Evolutionary conservation across 495 filamentous ascomycete genomes (phyloP), one percentile per base, ranked within the genome.

Genomic region (Penicillium ucsense): DNA sequence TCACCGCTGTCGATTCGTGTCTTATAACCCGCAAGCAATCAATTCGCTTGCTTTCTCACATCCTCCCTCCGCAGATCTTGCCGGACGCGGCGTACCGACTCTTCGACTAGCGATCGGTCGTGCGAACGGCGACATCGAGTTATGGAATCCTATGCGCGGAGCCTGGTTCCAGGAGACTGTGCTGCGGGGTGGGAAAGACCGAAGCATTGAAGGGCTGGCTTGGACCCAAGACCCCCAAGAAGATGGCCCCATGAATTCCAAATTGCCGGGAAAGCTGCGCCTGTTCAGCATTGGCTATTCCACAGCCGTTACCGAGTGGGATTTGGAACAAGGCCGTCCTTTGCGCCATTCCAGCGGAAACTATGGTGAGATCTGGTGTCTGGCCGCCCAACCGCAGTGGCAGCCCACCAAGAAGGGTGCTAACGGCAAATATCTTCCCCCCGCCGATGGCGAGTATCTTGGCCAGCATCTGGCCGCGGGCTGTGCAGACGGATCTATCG

Each of bases 231-330:
- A 95, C 53, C 80, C 87, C 11, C 76, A 83, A 38, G 80, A 86
- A 59, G 65, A 76, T 32, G 79, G 84, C 20, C 63, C 74, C 11
- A 79, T 87, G 41, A 74, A 71, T 12, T 68, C 78, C 48, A 81
- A 71, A 51, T 63, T 82, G 11, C 65, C 82, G 35, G 92, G 91
- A 45, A 81, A 75, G 55, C 76, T 94, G 57, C 80, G 92, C 54
- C 77, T 99, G 31, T 97, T 97, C 70, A 96, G 91, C 66, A 92
- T 96, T 62, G 92, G 94, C 48, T 95, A 90, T 63, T 95, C 90
- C 10, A 83, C 84, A 33, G 81, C 81, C 6, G 81, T 99, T 43
- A 96, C 90, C 2, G 92, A 99, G 64, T 99, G 92, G 92, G 83
- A 96, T 69, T 64, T 97, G 7, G 79, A 80, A 49, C 83, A 79